A percentile compares a stretch with the other conserved stretches of the same genome.
Conservation (phyloP, 2,329 filamentous ascomycete genomes). For the Dactylellina leptospora region DNA sequence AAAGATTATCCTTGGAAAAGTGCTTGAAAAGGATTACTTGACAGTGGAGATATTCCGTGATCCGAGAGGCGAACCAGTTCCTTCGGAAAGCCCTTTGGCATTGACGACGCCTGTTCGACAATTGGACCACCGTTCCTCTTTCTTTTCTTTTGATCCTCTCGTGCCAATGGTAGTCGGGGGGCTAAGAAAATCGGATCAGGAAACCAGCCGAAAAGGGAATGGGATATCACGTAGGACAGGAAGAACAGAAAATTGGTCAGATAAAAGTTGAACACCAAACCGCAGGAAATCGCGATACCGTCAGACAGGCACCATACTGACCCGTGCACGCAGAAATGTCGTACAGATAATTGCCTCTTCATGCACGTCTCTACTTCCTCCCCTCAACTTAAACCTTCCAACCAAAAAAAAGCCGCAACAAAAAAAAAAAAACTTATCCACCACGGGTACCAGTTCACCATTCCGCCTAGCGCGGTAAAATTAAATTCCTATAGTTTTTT, state of each 20-base stretch:
- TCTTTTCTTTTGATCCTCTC: background rate
- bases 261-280: too few species aligned
- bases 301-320: conserved; percentile 1
- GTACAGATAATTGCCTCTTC: conserved; percentile 37
- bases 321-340: conserved; percentile 36
- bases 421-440: conserved; percentile 1
- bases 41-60: conserved; percentile 22
- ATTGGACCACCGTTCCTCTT: background rate
- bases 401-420: conserved; percentile 52
- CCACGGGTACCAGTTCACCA: background rate
- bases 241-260: conserved; percentile 2
- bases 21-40: conserved; percentile 9
- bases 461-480: conserved; percentile 51
- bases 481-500: too few species aligned
- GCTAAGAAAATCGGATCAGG: background rate
- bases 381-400: conserved; percentile 15
- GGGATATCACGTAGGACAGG: background rate
- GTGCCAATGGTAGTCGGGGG: background rate
- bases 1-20: conserved; percentile 30
- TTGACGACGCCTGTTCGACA: too few species aligned
- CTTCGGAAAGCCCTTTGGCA: conserved; percentile 25
- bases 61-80: conserved; percentile 32
- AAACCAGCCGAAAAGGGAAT: background rate
- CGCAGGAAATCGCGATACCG: conserved; percentile 20
- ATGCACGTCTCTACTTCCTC: conserved; percentile 26